Evolutionary conservation across 2,329 filamentous ascomycete genomes (phyloP), one percentile per base, ranked within the genome.

Genomic region (Colletotrichum liriopes): DNA sequence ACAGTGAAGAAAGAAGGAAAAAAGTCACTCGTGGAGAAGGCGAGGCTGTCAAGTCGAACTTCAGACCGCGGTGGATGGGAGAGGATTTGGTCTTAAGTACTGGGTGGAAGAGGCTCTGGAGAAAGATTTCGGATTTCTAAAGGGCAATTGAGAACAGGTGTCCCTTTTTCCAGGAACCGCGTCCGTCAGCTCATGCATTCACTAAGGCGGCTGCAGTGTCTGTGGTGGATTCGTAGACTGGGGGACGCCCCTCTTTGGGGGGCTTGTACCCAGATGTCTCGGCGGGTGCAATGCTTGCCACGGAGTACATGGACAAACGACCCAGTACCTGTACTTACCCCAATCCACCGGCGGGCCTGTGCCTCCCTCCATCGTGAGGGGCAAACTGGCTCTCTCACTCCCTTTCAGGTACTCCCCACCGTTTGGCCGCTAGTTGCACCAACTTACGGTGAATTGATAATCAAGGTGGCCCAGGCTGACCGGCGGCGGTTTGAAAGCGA

Each of bases 111-210:
- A 39, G 49, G 67, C 49, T 71, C 32, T 47, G 55, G 49, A 65
- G 67, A 67, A 65, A 71, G 67, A 70, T 60, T 73, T 63, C 59
- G 58, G 55, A 65, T 73, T 72, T 73, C 63, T 26, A 60, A 67
- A 67, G 62, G 64, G 71, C 64, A 74, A 74, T 74, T 74, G 65
- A 74, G 72, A 74, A 74, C 72, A 74, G 69, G 69, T 74, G 72
- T 74, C 72, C 72, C 64, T 72, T 69, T 74, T 74, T 59, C 68
- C 69, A 74, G 72, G 68, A 64, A 68, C 68, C 63, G 59, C 60
- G n/a, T 5, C 69, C 59, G 64, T 68, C 68, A 72, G 58, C 69
- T 65, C 59, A 67, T 71, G 71, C 67, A 66, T 67, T 71, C 71
- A 72, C 67, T 71, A 62, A 67, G 61, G 67, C 71, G 67, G 61